Base-by-base conservation (phyloP, 1,284 basidiomycete genomes). In the Melampsora abietis-canadensis region DNA sequence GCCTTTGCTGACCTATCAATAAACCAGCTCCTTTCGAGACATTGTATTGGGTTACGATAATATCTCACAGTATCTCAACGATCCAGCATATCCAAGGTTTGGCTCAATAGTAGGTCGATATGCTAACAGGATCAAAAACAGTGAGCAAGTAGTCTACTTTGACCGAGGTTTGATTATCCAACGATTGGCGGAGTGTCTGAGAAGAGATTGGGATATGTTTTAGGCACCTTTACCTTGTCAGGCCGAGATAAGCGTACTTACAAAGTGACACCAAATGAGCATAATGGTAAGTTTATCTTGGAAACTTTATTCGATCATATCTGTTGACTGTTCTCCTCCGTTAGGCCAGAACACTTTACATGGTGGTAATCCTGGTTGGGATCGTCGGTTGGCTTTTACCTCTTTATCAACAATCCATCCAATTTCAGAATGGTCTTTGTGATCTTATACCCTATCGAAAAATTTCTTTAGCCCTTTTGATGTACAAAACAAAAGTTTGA, bases 71-170 rank as follows among this genome's bases (percentile, higher is more conserved):
- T 81, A 81, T 76, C 76, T 76, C 6, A 76, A 77, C 14, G 80
- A 81, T 51, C 76, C 78, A 1, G 76, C 77, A 19, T 80, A 81
- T 68, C 78, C 80, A 27, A 78, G 80, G 70, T 81, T 82, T 46
- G 77, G 76, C 1, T 66, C 78, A 12, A 31, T 77, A 12, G 77
- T 78, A 2, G 78, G 77, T 12, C 69, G 78, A 1, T 78, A 78
- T 65, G 77, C 78, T 4, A 78, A 78, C 44, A 73, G 78, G 14
- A 76, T 78, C 21, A 68, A 75, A 0, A 68, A 77, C 12, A 61
- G 76, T 75, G 21, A 47, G 61, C 66, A 27, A 62, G 37, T 24
- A 6, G 15, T 15, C 24, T 12, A 65, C n/a, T 40, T 12, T 40
- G 37, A 8, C 8, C 8, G 34, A 34, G 34, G 34, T 34, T 34